Conservation (phyloP, 1,139 yeast genomes). For the Candida sp. region DNA sequence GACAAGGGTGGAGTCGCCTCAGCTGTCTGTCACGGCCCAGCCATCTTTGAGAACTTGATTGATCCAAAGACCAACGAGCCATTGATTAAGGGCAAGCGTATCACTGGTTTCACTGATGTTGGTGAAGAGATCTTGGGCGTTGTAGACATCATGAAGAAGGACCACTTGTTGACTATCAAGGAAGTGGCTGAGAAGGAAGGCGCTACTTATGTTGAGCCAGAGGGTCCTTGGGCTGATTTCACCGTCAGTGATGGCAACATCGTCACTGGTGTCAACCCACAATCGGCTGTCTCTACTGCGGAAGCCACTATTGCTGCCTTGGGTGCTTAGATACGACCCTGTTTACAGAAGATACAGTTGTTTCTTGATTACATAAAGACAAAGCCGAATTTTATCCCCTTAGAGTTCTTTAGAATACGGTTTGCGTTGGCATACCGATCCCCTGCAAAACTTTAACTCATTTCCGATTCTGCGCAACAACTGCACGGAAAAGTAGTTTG, state of each 20-base stretch:
- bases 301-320: constrained; percentile 13
- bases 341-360: background rate
- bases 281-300: constrained; percentile 59
- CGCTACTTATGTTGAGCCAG: constrained; percentile 49
- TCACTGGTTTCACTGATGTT: constrained; percentile 64
- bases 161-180: constrained; percentile 37
- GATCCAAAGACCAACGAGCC: constrained; percentile 46
- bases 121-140: constrained; percentile 53
- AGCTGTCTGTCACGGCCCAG: constrained; percentile 74
- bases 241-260: constrained; percentile 56
- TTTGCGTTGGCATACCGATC: too few relatives aligned
- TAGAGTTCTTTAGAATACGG: too few relatives aligned
- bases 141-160: constrained; percentile 32
- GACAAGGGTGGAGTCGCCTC: constrained; percentile 56
- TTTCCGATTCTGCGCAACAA: too few relatives aligned
- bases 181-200: constrained; percentile 38
- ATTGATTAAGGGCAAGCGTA: constrained; percentile 53
- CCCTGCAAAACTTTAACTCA: too few relatives aligned
- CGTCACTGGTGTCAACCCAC: constrained; percentile 69
- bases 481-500: too few relatives aligned
- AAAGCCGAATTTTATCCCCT: too few relatives aligned
- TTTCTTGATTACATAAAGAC: too few relatives aligned
- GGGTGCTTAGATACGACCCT: background rate
- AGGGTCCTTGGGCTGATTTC: constrained; percentile 57
- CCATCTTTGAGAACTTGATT: constrained; percentile 50